These are phyloP conservation scores for Eucalyptus sp. DNA, from an alignment of 345 rosid species.

Conservation along the genomic window DNA sequence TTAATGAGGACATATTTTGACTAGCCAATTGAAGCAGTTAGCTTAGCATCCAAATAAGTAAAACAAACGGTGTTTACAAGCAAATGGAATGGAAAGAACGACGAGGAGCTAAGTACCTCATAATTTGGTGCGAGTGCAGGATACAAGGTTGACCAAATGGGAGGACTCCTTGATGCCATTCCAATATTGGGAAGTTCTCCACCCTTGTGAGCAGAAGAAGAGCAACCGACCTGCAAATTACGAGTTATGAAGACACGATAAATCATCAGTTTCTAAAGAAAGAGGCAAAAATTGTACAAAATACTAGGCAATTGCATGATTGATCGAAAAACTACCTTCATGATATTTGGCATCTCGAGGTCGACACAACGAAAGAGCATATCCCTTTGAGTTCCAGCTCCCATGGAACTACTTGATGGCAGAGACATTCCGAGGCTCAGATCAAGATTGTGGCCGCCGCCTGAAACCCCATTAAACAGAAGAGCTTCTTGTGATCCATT, in stretches of 20 bases:
- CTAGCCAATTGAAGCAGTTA: not conserved
- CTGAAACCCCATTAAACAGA: conserved; percentile 3
- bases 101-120: conserved; percentile 14
- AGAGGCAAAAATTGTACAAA: not conserved
- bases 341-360: conserved; percentile 5
- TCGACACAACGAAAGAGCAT: not conserved
- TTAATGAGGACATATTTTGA: not conserved
- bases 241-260: not conserved
- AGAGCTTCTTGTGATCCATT: not conserved
- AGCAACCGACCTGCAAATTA: conserved; percentile 11
- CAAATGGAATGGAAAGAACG: not conserved
- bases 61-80: not conserved
- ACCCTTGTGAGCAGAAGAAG: conserved; percentile 1
- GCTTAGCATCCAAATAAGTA: not conserved
- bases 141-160: conserved; percentile 7
- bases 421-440: conserved; percentile 44
- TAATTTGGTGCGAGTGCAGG: conserved; percentile 6
- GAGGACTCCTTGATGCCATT: conserved; percentile 5
- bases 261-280: not conserved
- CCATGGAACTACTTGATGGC: conserved; percentile 4
- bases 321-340: not conserved
- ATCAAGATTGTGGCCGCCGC: conserved; percentile 30
- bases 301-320: not conserved
- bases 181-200: not conserved
- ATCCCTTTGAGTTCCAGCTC: not conserved